Base-by-base conservation (phyloP, 2,329 filamentous ascomycete genomes). In the Fonsecaea monophora region DNA sequence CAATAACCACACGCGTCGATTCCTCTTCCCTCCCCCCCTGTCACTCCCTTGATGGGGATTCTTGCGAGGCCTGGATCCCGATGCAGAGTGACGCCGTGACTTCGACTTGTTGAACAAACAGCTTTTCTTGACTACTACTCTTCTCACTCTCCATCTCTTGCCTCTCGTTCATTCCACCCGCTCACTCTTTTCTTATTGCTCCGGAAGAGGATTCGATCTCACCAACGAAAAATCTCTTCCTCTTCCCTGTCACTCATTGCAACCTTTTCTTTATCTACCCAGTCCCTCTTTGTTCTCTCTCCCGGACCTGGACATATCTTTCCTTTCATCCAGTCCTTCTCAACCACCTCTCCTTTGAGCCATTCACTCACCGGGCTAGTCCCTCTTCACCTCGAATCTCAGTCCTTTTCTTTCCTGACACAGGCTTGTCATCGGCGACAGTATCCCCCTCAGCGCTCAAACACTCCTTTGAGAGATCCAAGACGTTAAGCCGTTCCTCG, bases 381-480 rank as follows among this genome's bases (percentile, higher is more conserved):
- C 45, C 53, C 53, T 62, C 48, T 38, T 35, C 25, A 34, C 53
- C 40, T 25, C 35, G 38, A 35, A 18, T 53, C 50, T 18, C 59
- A 64, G 60, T 38, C 55, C 60, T 61, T 61, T 54, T 55, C 57
- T 63, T 62, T 32, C 50, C 38, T 30, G 60, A 62, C 66, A 69
- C 58, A 69, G 62, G 57, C 69, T 68, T 67, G 69, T 69, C 67
- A 65, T 67, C 64, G 62, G 25, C 55, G 64, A 69, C 69, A 66
- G 64, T 56, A 42, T 53, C 60, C 3, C 8, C 30, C 25, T n/a
- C 30, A 4, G 53, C 53, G 34, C 38, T 59, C 35, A 40, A 45
- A 45, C 53, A 67, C 42, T 69, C 59, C 42, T 63, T 65, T 64
- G 21, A 18, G 57, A 65, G 56, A 70, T n/a, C 40, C 21, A 56